Evolutionary conservation across 2,329 filamentous ascomycete species (phyloP).

Genomic region (Fusarium continuum): DNA sequence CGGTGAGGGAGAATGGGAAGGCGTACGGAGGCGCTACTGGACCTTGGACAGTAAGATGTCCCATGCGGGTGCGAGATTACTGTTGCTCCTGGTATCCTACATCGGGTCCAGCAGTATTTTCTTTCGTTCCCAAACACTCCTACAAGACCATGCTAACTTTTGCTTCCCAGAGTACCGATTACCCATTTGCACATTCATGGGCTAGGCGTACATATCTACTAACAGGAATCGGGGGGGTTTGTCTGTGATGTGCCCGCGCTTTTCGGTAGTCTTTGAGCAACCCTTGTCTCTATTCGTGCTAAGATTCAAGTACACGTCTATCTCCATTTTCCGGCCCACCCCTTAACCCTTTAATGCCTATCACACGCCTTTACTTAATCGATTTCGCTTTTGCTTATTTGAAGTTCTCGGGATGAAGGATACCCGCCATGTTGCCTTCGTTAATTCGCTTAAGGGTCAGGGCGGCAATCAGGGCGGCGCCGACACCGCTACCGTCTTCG

Average conservation of each 20-base stretch:
- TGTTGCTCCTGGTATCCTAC: too few species aligned
- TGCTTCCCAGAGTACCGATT: conserved; percentile 69
- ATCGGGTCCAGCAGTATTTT: neutral
- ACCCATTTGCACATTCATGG: conserved; percentile 78
- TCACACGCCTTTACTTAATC: conserved; percentile 17
- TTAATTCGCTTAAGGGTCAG: conserved; percentile 72
- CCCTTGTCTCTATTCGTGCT: conserved; percentile 27
- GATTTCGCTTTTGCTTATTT: conserved; percentile 37
- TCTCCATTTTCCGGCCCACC: conserved; percentile 33
- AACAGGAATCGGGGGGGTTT: conserved; percentile 1
- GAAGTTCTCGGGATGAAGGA: conserved; percentile 72
- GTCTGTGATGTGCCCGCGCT: conserved; percentile 20
- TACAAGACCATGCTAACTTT: conserved; percentile 37
- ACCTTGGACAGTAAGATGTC: conserved; percentile 72
- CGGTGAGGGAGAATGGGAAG: conserved; percentile 83
- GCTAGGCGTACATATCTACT: conserved; percentile 52
- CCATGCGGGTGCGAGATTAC: neutral
- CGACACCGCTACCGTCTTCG: conserved; percentile 97
- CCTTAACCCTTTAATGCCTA: conserved; percentile 25
- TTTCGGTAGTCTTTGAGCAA: conserved; percentile 23
- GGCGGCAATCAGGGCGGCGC: conserved; percentile 90
- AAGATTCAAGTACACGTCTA: conserved; percentile 33
- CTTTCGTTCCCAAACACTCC: neutral
- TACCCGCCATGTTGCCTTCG: conserved; percentile 70
- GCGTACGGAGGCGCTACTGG: conserved; percentile 90